Base-by-base conservation (phyloP, 768 basidiomycete genomes). In the Lentinula detonsa region DNA sequence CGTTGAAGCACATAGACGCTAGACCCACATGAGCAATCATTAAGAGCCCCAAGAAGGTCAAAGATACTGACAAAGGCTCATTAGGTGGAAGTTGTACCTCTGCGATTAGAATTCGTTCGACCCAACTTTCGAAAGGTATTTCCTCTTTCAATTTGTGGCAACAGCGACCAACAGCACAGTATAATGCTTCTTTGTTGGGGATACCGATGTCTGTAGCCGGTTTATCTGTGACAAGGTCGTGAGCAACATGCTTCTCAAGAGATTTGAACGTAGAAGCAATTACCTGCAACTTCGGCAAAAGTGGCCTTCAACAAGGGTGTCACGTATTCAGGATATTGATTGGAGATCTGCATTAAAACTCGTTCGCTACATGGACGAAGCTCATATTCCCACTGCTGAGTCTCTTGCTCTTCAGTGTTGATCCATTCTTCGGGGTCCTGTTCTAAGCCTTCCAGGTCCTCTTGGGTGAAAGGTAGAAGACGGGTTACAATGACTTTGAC, bases 341-440 rank as follows among this genome's bases (percentile, higher is more conserved):
- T 77, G 16, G 86, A 81, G 18, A 96, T 72, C 18, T 90, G 86
- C 77, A 94, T 85, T 23, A 98, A 77, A 28, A 98, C 91, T n/a
- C 94, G 82, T 73, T 98, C 95, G 51, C 91, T 91, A 68, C 95
- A 96, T 1, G 95, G 95, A 64, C 96, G 81, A 62, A 97, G 84
- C 67, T 96, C 93, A 67, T 83, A 98, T 66, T 95, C 89, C 95
- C 95, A 98, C 61, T 91, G 85, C 42, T 95, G 94, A 46, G 86
- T 90, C 64, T 94, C 93, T 64, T 87, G 87, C 61, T 93, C 93
- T 72, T 98, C 94, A 9, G 85, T 73, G 62, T 93, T 91, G 10
- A 96, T 83, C 93, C 94, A 99, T 66, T 95, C 92, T 76, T 99
- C 96, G 0, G 95, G 94, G 69, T 95, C 93, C 15, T 81, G 80